These are phyloP conservation scores for Venturia nashicola DNA, from an alignment of 2,329 filamentous ascomycete genomes.

Conservation along the genomic window DNA sequence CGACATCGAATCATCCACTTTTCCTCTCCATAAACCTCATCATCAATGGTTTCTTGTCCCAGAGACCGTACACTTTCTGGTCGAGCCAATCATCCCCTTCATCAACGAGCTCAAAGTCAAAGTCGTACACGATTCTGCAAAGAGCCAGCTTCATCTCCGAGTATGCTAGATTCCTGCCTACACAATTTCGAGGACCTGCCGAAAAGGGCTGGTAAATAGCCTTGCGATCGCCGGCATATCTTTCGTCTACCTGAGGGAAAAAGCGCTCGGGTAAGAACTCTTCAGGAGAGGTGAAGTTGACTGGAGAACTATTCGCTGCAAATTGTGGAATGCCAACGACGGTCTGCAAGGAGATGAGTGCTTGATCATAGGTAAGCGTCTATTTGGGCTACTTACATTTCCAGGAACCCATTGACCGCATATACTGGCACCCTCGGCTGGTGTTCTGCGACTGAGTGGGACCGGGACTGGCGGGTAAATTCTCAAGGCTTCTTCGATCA, in stretches of 20 bases:
- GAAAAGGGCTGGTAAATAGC: neutral
- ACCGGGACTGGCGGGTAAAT: slow-evolving; percentile 13
- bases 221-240: neutral
- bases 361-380: neutral
- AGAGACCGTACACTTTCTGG: neutral
- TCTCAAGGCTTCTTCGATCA: neutral
- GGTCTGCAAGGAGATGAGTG: neutral
- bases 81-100: neutral
- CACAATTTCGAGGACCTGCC: neutral
- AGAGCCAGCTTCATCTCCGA: neutral
- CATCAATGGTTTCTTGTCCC: neutral
- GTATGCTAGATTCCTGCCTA: neutral
- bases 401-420: slow-evolving; percentile 18
- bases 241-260: neutral
- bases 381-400: neutral
- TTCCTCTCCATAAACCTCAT: neutral
- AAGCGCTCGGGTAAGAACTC: neutral
- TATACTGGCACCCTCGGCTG: slow-evolving; percentile 17
- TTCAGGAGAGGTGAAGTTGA: neutral
- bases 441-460: slow-evolving; percentile 17
- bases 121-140: neutral
- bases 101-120: neutral
- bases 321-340: neutral
- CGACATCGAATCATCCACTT: too few species aligned
- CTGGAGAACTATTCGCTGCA: neutral